Percentiles rank a stretch among this genome's conserved stretches.
Evolutionary conservation across 176 grass and related monocot species (phyloP).

Genomic region (Juncus effusus): DNA sequence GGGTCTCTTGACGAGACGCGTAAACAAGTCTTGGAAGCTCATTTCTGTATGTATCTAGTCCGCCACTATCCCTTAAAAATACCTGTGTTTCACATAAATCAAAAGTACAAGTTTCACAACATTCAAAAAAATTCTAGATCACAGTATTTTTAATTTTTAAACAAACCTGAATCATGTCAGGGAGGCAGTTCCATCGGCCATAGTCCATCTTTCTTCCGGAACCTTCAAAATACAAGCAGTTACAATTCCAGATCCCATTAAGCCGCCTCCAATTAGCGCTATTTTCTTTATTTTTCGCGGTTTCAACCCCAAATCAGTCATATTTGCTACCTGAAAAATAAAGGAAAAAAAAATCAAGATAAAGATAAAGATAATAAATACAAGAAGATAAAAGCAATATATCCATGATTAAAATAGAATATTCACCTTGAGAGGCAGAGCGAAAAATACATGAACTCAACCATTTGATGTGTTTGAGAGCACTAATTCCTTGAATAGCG

Average conservation of each 20-base stretch:
- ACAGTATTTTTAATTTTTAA: no score
- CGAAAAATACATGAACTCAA: conserved; percentile 86
- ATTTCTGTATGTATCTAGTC: no score
- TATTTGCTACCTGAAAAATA: conserved; percentile 63
- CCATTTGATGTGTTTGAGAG: conserved; percentile 64
- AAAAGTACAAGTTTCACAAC: no score
- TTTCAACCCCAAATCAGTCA: conserved; percentile 84
- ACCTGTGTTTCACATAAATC: no score
- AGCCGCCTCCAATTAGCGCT: conserved; percentile 94
- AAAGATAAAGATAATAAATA: conserved; percentile 30
- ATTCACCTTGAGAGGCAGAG: conserved; percentile 71
- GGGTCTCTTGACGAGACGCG: no score
- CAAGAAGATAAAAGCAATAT: background rate
- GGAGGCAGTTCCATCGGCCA: no score
- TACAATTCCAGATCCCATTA: conserved; percentile 99
- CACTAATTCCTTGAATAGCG: conserved; percentile 81
- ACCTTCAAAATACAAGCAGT: conserved; percentile 85
- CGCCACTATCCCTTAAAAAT: no score
- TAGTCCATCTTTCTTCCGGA: no score
- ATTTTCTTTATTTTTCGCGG: conserved; percentile 81
- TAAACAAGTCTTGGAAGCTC: no score
- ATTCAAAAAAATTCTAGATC: no score
- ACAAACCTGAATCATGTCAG: no score
- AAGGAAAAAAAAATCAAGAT: conserved; percentile 30
- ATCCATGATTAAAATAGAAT: conserved; percentile 19